Conservation (phyloP, 257 asterid genomes). For the Perilla frutescens region DNA sequence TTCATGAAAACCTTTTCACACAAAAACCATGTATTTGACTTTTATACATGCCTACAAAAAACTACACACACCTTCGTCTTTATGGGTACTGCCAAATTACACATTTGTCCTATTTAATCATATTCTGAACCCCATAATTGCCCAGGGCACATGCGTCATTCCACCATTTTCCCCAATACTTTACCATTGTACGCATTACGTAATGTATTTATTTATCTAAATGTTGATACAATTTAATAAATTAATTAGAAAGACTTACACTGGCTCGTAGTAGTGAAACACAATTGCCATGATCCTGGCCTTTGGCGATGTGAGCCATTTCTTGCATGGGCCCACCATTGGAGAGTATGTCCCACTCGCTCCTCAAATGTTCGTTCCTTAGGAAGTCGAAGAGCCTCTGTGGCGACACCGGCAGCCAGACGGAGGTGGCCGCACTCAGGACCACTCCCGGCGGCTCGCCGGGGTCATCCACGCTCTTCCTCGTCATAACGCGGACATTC, state of each 20-base stretch:
- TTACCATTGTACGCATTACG: no score
- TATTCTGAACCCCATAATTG: constrained; percentile 11
- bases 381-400: constrained; percentile 81
- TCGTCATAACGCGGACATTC: constrained; percentile 83
- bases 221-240: not conserved
- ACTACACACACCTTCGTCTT: not conserved
- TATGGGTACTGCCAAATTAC: constrained; percentile 46
- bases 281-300: constrained; percentile 86
- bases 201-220: no score
- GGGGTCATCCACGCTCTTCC: constrained; percentile 82
- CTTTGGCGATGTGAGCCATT: constrained; percentile 90
- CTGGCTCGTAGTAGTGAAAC: constrained; percentile 89
- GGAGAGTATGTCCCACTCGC: constrained; percentile 94
- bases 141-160: constrained; percentile 35
- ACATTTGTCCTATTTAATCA: constrained; percentile 47
- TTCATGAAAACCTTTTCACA: constrained; percentile 8
- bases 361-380: constrained; percentile 75
- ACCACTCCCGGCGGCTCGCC: constrained; percentile 96
- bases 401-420: constrained; percentile 83
- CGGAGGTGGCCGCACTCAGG: constrained; percentile 86
- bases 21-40: constrained; percentile 59
- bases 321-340: constrained; percentile 98
- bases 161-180: no score
- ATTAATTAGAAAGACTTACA: constrained; percentile 42
- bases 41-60: constrained; percentile 28